Conservation (phyloP, 257 asterid species). For the Cordia subcordata region DNA sequence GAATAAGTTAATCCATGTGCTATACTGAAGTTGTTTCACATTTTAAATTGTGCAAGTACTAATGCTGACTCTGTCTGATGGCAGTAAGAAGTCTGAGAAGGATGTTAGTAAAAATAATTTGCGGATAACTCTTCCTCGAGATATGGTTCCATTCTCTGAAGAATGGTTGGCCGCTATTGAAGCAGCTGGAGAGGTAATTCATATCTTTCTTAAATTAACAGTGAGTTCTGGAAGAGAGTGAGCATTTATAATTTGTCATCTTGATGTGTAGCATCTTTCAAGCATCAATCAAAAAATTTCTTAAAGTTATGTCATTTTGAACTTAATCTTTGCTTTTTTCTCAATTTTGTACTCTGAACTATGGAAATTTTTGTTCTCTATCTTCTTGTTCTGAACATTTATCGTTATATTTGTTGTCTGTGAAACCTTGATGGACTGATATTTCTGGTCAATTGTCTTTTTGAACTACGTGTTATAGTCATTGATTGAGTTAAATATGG, state of each 20-base stretch:
- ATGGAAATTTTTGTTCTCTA: no score
- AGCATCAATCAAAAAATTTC: no score
- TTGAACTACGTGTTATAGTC: no score
- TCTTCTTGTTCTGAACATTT: no score
- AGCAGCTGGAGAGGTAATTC: slow-evolving; percentile 97
- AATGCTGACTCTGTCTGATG: slow-evolving; percentile 16
- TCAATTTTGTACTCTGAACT: no score
- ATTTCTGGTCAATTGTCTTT: not conserved
- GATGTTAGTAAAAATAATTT: slow-evolving; percentile 25
- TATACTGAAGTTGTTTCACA: not conserved
- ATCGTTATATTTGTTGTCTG: no score
- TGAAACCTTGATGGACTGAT: no score
- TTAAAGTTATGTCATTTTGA: no score
- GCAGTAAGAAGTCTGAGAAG: slow-evolving; percentile 36
- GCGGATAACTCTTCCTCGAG: slow-evolving; percentile 41
- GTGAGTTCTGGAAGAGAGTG: not conserved
- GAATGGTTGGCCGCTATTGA: slow-evolving; percentile 96
- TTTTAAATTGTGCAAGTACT: not conserved
- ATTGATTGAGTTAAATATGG: not conserved
- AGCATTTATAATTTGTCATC: not conserved
- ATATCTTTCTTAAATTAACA: slow-evolving; percentile 6
- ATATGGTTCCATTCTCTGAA: slow-evolving; percentile 88
- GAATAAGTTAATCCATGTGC: not conserved
- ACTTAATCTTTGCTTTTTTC: no score
- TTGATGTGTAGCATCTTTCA: no score